A percentile compares a stretch with the other conserved stretches of the same genome.
Conservation (phyloP, 139 green algal genomes). For the Chlorella sp. region DNA sequence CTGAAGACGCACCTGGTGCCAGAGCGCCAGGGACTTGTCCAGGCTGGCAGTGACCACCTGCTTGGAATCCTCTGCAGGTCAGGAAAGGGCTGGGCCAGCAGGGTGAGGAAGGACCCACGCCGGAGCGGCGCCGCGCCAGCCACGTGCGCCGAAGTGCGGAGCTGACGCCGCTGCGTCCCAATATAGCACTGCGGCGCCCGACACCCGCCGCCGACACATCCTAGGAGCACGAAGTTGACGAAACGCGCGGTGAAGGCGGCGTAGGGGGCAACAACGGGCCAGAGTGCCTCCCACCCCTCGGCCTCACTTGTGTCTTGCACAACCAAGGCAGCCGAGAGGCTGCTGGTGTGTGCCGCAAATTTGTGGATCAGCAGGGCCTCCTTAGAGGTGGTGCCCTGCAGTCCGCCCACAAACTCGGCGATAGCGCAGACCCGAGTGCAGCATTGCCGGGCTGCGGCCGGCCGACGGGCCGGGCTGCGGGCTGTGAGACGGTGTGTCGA, state of each 20-base stretch:
- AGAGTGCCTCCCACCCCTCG: no score
- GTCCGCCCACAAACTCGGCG: slow-evolving; percentile 16
- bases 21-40: slow-evolving; percentile 70
- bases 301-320: slow-evolving; percentile 46
- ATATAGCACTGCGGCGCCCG: no score
- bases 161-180: no score
- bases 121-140: neutral
- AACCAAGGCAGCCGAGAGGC: slow-evolving; percentile 52
- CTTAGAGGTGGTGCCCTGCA: neutral
- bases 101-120: no score
- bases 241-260: no score
- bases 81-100: neutral
- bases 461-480: no score
- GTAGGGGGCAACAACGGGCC: no score
- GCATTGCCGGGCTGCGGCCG: no score
- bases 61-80: slow-evolving; percentile 47
- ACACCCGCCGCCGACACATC: no score
- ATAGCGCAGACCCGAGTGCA: neutral
- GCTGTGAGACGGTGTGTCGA: no score
- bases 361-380: slow-evolving; percentile 57
- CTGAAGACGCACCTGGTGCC: slow-evolving; percentile 29
- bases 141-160: no score
- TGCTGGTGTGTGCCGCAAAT: slow-evolving; percentile 56
- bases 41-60: slow-evolving; percentile 62
- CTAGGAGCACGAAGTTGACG: no score